Evolutionary conservation across 208 protist species (phyloP), one percentile per base, ranked within the genome.

Genomic region (Acanthamoeba lugdunensis): DNA sequence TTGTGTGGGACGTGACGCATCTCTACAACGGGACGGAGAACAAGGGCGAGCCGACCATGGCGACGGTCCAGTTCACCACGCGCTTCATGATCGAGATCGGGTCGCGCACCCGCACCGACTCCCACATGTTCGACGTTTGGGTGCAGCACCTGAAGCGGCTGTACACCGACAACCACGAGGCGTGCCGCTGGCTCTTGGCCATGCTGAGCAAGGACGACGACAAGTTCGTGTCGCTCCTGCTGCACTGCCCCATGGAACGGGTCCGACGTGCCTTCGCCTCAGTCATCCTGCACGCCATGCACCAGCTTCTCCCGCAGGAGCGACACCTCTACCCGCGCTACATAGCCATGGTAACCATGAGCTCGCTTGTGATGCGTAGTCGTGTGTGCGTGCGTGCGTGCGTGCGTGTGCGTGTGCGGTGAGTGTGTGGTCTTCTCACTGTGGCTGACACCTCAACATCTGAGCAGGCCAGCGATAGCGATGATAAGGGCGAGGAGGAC

Each of bases 71-170:
- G 63, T 92, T 92, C 50, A 61, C 41, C 23, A 92, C 87, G 28
- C 54, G 87, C n/a, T 92, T 92, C 67, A 92, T 92, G 67, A 92
- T 92, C n/a, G 87, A 92, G 13, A 92, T 92, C 28, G 87, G 87
- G 6, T 52, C 30, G 23, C 58, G 87, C 48, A 92, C 87, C 7
- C 33, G 65, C 21, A 33, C 28, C 25, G 87, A 92, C 54, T 30
- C 87, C 63, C 37, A 61, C 58, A 89, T 89, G 82, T 92, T 92
- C 45, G 87, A 92, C 48, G 33, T 77, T 1, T 92, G 87, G 87
- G 87, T 92, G 63, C 45, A 92, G 45, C 87, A 92, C 87, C 75
- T 28, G 45, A 16, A 92, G 28, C 87, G 63, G 18, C 65, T 92
- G 1, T 92, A 77, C 63, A 56, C 87, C 9, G 48, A 16, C 50